Conservation (phyloP, 306 rosid genomes). For the Cucumis sativus region Cucumber_9930_V3 NC_026657.2:14944001-14944500, state of each 20-base stretch:
- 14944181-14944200: background rate
- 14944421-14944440: constrained; percentile 1
- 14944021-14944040: background rate
- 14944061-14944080: background rate
- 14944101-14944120: background rate
- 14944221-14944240: constrained; percentile 4
- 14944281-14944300: constrained; percentile 37
- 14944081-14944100: background rate
- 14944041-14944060: background rate
- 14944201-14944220: background rate
- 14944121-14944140: background rate
- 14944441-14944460: constrained; percentile 45
- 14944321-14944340: background rate
- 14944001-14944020: background rate
- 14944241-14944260: background rate
- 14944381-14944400: background rate
- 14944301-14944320: constrained; percentile 25
- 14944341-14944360: constrained; percentile 8
- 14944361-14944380: background rate
- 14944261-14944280: constrained; percentile 38
- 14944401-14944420: background rate
- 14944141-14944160: background rate
- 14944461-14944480: constrained; percentile 83
- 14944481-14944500: constrained; percentile 83
- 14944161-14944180: background rate